Conservation (phyloP, 129 eudicot species). For the Helianthus annuus region DNA sequence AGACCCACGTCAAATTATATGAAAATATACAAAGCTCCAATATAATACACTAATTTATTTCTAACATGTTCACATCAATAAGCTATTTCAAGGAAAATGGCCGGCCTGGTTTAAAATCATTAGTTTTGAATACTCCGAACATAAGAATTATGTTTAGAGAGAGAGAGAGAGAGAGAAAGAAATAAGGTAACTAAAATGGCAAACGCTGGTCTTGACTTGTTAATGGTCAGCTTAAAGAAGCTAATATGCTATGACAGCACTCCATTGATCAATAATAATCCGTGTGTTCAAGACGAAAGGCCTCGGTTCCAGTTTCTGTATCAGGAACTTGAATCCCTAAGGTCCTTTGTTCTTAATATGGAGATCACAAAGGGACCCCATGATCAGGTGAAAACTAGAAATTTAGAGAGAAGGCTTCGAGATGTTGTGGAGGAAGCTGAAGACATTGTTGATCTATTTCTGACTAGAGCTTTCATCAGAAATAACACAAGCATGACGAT, state of each 20-base stretch:
- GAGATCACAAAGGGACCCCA: background rate
- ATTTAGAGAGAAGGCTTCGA: slow-evolving; percentile 38
- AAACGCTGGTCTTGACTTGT: slow-evolving; percentile 45
- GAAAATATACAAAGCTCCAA: slow-evolving; percentile 14
- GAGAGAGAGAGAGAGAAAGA: background rate
- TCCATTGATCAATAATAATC: slow-evolving; percentile 33
- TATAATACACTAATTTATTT: background rate
- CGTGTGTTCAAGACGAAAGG: slow-evolving; percentile 39
- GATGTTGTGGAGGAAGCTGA: slow-evolving; percentile 45
- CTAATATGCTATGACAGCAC: slow-evolving; percentile 17
- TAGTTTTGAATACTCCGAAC: slow-evolving; percentile 14
- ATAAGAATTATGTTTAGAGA: background rate
- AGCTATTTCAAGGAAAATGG: slow-evolving; percentile 2
- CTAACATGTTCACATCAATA: background rate
- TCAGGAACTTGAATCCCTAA: slow-evolving; percentile 40
- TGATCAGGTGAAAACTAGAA: slow-evolving; percentile 21
- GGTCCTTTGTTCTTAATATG: slow-evolving; percentile 43
- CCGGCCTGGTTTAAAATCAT: slow-evolving; percentile 1
- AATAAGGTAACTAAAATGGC: slow-evolving; percentile 36
- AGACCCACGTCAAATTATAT: slow-evolving; percentile 17
- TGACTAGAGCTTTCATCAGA: slow-evolving; percentile 33
- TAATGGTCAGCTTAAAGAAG: slow-evolving; percentile 47
- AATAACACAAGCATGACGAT: slow-evolving; percentile 28
- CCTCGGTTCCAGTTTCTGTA: slow-evolving; percentile 41
- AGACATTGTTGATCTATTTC: slow-evolving; percentile 49